phyloP scores from a whole-genome alignment of 2,329 filamentous ascomycete species.

The Pseudogymnoascus sp. region DNA sequence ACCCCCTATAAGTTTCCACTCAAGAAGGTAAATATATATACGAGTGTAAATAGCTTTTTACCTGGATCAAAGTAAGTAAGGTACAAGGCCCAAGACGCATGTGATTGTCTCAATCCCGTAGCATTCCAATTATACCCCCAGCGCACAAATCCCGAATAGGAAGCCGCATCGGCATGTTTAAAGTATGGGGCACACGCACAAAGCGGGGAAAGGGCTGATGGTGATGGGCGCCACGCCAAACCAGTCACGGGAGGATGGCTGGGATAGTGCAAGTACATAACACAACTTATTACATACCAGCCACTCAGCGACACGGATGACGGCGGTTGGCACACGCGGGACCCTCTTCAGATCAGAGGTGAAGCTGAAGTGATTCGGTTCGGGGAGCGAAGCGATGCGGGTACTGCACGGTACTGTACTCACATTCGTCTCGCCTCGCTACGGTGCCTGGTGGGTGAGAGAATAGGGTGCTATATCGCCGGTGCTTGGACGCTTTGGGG shows the following conservation, averaged over 20 bases:
- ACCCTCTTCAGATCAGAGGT: not conserved
- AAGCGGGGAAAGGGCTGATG: not conserved
- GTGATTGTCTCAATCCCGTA: not conserved
- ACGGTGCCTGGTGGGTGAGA: not conserved
- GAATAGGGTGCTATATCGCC: not conserved
- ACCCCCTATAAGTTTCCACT: not conserved
- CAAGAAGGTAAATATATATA: not conserved
- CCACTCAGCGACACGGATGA: not conserved
- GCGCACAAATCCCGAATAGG: not conserved
- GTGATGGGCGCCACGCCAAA: not conserved
- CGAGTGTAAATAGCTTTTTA: not conserved
- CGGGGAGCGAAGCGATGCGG: not conserved
- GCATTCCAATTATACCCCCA: not conserved
- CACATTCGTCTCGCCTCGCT: not conserved
- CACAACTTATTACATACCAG: not conserved
- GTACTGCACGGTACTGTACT: not conserved
- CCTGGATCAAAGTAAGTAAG: not conserved
- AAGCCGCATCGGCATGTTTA: slow-evolving; percentile 5
- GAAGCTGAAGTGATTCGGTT: not conserved
- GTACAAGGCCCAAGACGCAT: not conserved
- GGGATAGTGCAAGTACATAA: not conserved
- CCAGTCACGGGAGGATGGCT: not conserved
- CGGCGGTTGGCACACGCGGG: not conserved
- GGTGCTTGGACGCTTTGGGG: not conserved
- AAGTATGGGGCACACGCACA: not conserved